Evolutionary conservation across 805 yeast species (phyloP).

Genomic region (Tetrapisispora nanseiensis): DNA sequence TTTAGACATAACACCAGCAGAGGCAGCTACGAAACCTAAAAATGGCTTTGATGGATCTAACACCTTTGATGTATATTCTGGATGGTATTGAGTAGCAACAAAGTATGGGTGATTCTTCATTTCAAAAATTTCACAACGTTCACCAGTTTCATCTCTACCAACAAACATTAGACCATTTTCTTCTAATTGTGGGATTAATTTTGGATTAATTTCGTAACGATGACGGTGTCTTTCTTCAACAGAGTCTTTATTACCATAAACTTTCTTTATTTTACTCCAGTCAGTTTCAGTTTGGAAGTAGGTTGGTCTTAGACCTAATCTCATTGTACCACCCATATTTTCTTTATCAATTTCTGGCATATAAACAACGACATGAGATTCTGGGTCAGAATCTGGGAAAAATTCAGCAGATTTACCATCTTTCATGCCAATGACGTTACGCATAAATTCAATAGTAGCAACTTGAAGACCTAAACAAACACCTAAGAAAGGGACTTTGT

Average conservation of each 20-base stretch:
- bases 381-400: slow-evolving; percentile 49
- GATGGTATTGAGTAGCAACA: slow-evolving; percentile 96
- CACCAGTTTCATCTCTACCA: slow-evolving; percentile 83
- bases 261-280: slow-evolving; percentile 59
- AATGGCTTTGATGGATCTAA: slow-evolving; percentile 95
- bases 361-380: slow-evolving; percentile 68
- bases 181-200: slow-evolving; percentile 61
- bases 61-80: slow-evolving; percentile 94
- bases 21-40: slow-evolving; percentile 91
- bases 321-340: slow-evolving; percentile 97
- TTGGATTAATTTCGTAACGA: slow-evolving; percentile 94
- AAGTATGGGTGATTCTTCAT: slow-evolving; percentile 78
- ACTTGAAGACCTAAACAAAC: slow-evolving; percentile 96
- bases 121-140: slow-evolving; percentile 92
- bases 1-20: slow-evolving; percentile 70
- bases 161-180: slow-evolving; percentile 73
- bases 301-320: slow-evolving; percentile 90
- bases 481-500: slow-evolving; percentile 88
- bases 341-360: slow-evolving; percentile 98
- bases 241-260: slow-evolving; percentile 61
- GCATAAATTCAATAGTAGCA: slow-evolving; percentile 88
- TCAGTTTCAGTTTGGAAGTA: slow-evolving; percentile 60
- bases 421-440: slow-evolving; percentile 61
- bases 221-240: slow-evolving; percentile 96
- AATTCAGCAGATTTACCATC: slow-evolving; percentile 80